Evolutionary conservation across 768 basidiomycete species (phyloP).

Genomic region (Leucogyrophana mollusca): DNA sequence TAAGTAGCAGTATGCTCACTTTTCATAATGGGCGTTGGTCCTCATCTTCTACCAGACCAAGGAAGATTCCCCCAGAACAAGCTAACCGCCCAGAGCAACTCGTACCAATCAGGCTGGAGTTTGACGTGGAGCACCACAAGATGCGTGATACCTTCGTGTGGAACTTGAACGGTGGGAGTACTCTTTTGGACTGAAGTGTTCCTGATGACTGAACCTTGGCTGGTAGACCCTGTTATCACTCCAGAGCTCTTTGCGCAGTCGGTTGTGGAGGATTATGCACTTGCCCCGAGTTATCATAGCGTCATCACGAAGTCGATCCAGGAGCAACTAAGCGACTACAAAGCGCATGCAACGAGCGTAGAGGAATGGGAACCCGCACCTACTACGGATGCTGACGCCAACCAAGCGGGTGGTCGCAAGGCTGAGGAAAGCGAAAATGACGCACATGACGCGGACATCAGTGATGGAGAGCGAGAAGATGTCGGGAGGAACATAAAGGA

Average conservation of each 20-base stretch:
- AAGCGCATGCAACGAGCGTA: slow-evolving; percentile 59
- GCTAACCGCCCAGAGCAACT: slow-evolving; percentile 74
- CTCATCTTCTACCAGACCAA: slow-evolving; percentile 46
- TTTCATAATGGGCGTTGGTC: slow-evolving; percentile 3
- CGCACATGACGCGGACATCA: slow-evolving; percentile 16
- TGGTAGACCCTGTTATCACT: slow-evolving; percentile 80
- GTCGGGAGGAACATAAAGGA: slow-evolving; percentile 17
- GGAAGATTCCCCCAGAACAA: slow-evolving; percentile 53
- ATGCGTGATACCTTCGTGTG: slow-evolving; percentile 97
- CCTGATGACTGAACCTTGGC: not conserved
- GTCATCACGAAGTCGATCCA: slow-evolving; percentile 81
- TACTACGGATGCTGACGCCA: slow-evolving; percentile 17
- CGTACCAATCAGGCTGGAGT: slow-evolving; percentile 93
- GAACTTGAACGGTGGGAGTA: slow-evolving; percentile 85
- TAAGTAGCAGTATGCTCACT: slow-evolving; percentile 46
- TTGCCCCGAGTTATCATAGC: slow-evolving; percentile 61
- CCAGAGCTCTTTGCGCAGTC: slow-evolving; percentile 90
- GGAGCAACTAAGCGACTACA: slow-evolving; percentile 83
- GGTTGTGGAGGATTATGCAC: slow-evolving; percentile 86
- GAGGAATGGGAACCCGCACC: slow-evolving; percentile 38
- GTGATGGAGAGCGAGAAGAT: slow-evolving; percentile 9
- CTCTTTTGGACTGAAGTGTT: not conserved
- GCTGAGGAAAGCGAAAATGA: slow-evolving; percentile 30
- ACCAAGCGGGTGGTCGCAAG: slow-evolving; percentile 17
- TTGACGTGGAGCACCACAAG: slow-evolving; percentile 92